Conservation (phyloP, 2,329 filamentous ascomycete species). For the Phaeosphaeriaceae sp. region DNA sequence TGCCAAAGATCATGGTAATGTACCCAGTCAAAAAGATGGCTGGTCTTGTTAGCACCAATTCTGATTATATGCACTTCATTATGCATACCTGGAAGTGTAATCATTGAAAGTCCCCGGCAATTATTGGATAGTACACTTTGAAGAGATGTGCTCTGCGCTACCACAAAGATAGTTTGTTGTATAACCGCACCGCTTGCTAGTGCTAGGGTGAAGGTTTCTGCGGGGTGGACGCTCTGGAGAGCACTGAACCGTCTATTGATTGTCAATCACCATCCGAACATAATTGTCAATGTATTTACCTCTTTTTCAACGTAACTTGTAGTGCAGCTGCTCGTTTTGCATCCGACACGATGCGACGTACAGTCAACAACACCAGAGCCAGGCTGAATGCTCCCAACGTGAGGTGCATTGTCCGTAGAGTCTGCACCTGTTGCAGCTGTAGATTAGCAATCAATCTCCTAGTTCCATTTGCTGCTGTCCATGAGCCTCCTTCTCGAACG, state of each 20-base stretch:
- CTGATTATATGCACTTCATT: background rate
- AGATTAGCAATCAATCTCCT: slow-evolving; percentile 43
- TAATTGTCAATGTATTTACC: slow-evolving; percentile 26
- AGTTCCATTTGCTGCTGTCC: slow-evolving; percentile 39
- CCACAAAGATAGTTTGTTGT: slow-evolving; percentile 48
- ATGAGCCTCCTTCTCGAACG: slow-evolving; percentile 32
- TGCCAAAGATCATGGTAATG: slow-evolving; percentile 68
- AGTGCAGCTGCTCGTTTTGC: slow-evolving; percentile 44
- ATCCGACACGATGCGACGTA: slow-evolving; percentile 47
- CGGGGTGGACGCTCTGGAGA: slow-evolving; percentile 47
- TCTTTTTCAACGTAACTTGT: slow-evolving; percentile 37
- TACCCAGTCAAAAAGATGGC: slow-evolving; percentile 72
- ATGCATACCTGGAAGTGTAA: slow-evolving; percentile 49
- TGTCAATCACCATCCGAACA: slow-evolving; percentile 16
- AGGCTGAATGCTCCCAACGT: slow-evolving; percentile 49
- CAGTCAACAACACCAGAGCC: slow-evolving; percentile 41
- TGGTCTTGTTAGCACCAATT: slow-evolving; percentile 41
- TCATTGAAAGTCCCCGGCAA: slow-evolving; percentile 44
- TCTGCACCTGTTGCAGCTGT: slow-evolving; percentile 46
- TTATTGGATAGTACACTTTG: slow-evolving; percentile 44
- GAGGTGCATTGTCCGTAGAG: slow-evolving; percentile 48
- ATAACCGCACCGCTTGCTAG: slow-evolving; percentile 46
- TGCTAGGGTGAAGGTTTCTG: slow-evolving; percentile 50
- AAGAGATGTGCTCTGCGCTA: slow-evolving; percentile 48
- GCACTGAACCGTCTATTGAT: slow-evolving; percentile 41